These are phyloP conservation scores for Irineochytrium annulatum DNA, from an alignment of 192 early-diverging fungal species.

Conservation along the genomic window DNA sequence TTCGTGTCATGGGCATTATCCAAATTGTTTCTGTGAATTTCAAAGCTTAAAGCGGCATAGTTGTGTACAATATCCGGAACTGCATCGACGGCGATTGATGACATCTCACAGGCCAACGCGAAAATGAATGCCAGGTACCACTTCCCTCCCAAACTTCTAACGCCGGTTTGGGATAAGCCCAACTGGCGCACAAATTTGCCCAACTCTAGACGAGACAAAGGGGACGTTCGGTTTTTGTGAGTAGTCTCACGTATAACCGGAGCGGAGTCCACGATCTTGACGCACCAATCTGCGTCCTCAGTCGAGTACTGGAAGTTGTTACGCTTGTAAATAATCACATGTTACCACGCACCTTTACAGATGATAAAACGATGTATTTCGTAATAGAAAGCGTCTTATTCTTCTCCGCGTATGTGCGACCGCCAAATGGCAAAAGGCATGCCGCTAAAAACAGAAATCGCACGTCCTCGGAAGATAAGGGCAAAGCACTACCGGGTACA, in stretches of 20 bases:
- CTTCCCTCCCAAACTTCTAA: conserved; percentile 15
- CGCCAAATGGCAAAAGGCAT: conserved; percentile 14
- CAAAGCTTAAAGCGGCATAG: conserved; percentile 16
- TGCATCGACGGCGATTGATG: neutral
- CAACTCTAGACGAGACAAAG: conserved; percentile 9
- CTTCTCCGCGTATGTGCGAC: conserved; percentile 23
- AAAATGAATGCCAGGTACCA: conserved; percentile 29
- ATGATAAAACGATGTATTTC: conserved; percentile 25
- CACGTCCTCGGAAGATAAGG: conserved; percentile 12
- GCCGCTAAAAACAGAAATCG: conserved; percentile 23
- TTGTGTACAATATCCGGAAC: conserved; percentile 18
- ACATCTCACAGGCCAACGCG: neutral
- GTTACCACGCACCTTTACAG: conserved; percentile 21
- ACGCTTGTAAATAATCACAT: neutral
- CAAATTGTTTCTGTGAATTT: conserved; percentile 15
- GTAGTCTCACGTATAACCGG: conserved; percentile 4
- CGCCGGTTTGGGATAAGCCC: conserved; percentile 8
- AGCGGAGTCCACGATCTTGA: neutral
- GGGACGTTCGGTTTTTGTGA: neutral
- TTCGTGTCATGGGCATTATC: conserved; percentile 13
- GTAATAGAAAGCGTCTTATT: conserved; percentile 26
- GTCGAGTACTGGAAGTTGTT: neutral
- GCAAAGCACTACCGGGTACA: neutral
- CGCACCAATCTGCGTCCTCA: neutral
- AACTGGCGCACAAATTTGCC: conserved; percentile 35